Evolutionary conservation across 2,329 filamentous ascomycete species (phyloP).

Genomic region (Aurifilum marmelostoma): DNA sequence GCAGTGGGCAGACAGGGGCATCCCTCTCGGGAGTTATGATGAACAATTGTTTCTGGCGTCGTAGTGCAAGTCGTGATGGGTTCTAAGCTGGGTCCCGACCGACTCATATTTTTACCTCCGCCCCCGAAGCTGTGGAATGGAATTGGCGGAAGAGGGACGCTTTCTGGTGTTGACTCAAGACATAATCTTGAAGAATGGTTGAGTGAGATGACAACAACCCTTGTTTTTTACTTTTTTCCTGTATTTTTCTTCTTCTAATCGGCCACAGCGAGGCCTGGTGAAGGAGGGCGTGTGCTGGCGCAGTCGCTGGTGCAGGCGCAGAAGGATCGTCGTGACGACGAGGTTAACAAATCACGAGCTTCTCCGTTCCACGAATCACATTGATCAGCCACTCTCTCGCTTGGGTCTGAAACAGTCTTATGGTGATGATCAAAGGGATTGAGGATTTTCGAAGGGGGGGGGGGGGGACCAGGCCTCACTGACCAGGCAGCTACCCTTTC

Average conservation of each 20-base stretch:
- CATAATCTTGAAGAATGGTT: background rate
- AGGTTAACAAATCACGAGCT: conserved; percentile 9
- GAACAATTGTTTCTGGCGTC: background rate
- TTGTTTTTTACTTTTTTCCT: background rate
- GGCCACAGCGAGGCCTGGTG: background rate
- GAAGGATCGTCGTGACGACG: background rate
- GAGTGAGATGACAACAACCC: background rate
- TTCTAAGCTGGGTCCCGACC: background rate
- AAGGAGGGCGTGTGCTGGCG: background rate
- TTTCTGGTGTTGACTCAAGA: background rate
- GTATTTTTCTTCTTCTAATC: background rate
- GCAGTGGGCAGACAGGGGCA: conserved; percentile 14
- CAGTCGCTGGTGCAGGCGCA: no score
- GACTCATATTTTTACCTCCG: conserved; percentile 23
- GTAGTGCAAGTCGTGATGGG: background rate
- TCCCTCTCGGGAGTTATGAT: conserved; percentile 4
- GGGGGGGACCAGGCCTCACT: background rate
- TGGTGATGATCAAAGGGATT: conserved; percentile 18
- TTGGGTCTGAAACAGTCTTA: conserved; percentile 30
- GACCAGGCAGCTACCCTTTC: background rate
- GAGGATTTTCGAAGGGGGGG: no score
- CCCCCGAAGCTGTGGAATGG: background rate
- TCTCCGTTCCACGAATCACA: conserved; percentile 25
- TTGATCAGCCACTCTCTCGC: conserved; percentile 21
- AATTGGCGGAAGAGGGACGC: background rate